phyloP scores from a whole-genome alignment of 208 protist genomes.

The Porcisia deanei region DNA sequence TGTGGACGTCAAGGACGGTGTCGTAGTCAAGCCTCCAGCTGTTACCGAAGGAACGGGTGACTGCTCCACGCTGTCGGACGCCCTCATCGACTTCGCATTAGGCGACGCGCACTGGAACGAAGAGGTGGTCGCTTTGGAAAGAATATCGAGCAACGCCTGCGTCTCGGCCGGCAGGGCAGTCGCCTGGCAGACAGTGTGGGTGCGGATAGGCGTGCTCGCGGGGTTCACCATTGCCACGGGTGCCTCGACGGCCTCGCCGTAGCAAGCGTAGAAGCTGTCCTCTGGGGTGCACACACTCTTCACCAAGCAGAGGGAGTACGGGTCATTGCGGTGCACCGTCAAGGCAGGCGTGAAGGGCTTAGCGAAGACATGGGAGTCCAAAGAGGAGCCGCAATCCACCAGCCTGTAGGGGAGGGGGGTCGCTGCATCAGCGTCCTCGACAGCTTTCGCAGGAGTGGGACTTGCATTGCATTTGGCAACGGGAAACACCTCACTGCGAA shows the following conservation, averaged over 20 bases:
- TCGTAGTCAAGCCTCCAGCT: background rate
- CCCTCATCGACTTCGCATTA: slow-evolving; percentile 4
- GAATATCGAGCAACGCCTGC: slow-evolving; percentile 15
- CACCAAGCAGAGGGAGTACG: slow-evolving; percentile 52
- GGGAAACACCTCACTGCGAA: slow-evolving; percentile 5
- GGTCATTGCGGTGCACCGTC: slow-evolving; percentile 42
- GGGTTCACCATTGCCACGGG: background rate
- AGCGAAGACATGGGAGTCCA: slow-evolving; percentile 23
- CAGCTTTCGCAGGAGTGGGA: background rate
- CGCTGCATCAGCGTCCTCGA: background rate
- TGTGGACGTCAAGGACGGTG: slow-evolving; percentile 1
- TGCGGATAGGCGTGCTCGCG: slow-evolving; percentile 16
- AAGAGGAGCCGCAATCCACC: slow-evolving; percentile 5
- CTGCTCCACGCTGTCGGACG: background rate
- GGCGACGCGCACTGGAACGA: slow-evolving; percentile 11
- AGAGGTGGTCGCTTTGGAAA: background rate
- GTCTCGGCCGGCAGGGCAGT: slow-evolving; percentile 8
- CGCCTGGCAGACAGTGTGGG: background rate
- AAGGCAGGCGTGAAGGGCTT: slow-evolving; percentile 31
- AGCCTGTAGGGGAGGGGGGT: background rate
- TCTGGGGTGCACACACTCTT: slow-evolving; percentile 37
- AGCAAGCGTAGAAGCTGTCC: slow-evolving; percentile 66
- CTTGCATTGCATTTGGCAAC: background rate
- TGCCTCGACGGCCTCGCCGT: slow-evolving; percentile 33
- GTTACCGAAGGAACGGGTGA: background rate